Evolutionary conservation across 768 basidiomycete species (phyloP), one percentile per base, ranked within the genome.

Genomic region (Kwoniella dejecticola): DNA sequence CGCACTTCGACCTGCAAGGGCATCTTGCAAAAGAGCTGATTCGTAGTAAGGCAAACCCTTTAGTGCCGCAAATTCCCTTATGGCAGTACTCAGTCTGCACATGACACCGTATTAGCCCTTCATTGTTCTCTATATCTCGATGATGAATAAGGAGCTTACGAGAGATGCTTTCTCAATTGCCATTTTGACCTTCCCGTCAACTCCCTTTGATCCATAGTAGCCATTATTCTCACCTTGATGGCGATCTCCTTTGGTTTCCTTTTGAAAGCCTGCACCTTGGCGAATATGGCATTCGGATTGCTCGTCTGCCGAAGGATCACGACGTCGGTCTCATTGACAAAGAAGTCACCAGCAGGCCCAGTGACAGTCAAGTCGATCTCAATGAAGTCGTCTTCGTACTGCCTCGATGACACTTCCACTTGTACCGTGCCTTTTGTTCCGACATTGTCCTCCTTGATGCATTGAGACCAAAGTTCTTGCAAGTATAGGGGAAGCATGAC

Each of bases 51-150:
- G 88, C 60, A 96, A 81, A 12, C 87, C 88, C 70, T 87, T 82
- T 7, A 99, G 82, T 12, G 94, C 92, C 11, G 85, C 87, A 75
- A 91, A 99, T 80, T 99, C 96, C 45, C 96, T 88, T 68, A 92
- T 86, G 24, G 94, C 82, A 0, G 96, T 99, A 63, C 88, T 90
- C 67, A 99, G 80, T 64, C 96, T 99, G 26, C 47, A 46, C 40
- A 66, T 57, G 55, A 42, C 26, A 21, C 30, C 12, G 36, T 38
- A 24, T n/a, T 52, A 11, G 44, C 12, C 24, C n/a, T n/a, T n/a
- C n/a, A n/a, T n/a, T n/a, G n/a, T n/a, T n/a, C n/a, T n/a, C n/a
- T n/a, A n/a, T n/a, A n/a, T n/a, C n/a, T n/a, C n/a, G n/a, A 2
- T 29, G 11, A 24, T 4, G 23, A 13, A 30, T 30, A n/a, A 23